Conservation (phyloP, 2,329 filamentous ascomycete species). For the Thelonectria blattea region DNA sequence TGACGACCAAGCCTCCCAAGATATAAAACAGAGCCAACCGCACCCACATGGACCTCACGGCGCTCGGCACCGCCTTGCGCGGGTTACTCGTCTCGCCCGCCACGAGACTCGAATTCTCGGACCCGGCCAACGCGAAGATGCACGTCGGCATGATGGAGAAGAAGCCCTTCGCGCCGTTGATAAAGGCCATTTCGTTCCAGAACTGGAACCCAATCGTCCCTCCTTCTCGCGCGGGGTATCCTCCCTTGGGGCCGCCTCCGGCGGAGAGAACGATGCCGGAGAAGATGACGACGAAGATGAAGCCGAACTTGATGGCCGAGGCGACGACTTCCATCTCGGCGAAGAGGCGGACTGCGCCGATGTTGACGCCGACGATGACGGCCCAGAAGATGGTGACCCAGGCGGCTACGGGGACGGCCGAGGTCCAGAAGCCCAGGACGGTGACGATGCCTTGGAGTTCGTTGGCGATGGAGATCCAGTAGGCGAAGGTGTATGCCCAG, state of each 20-base stretch:
- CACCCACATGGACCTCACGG: conserved; percentile 53
- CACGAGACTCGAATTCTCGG: conserved; percentile 51
- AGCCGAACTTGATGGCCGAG: conserved; percentile 53
- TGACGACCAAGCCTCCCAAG: conserved; percentile 51
- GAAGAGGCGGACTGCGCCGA: conserved; percentile 51
- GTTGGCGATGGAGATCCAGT: conserved; percentile 52
- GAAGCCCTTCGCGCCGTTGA: conserved; percentile 55
- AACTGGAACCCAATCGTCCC: conserved; percentile 51
- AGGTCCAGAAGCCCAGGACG: conserved; percentile 52
- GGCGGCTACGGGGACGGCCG: conserved; percentile 48
- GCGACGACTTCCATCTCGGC: conserved; percentile 53
- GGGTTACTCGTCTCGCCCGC: conserved; percentile 53
- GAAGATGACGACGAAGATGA: conserved; percentile 56
- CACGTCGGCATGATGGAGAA: conserved; percentile 58
- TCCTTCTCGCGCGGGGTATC: conserved; percentile 31
- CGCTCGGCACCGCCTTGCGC: conserved; percentile 48
- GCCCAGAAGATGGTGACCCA: conserved; percentile 53
- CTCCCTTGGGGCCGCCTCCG: conserved; percentile 43
- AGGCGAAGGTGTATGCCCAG: conserved; percentile 55
- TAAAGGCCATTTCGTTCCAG: conserved; percentile 50
- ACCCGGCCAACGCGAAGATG: conserved; percentile 58
- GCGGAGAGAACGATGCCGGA: conserved; percentile 51
- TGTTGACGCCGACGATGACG: conserved; percentile 47
- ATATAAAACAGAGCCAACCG: conserved; percentile 54
- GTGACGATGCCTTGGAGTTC: conserved; percentile 50